Percentiles rank a stretch among this genome's conserved stretches.
Conservation (phyloP, 2,329 filamentous ascomycete species). For the Monosporascus sp. region DNA sequence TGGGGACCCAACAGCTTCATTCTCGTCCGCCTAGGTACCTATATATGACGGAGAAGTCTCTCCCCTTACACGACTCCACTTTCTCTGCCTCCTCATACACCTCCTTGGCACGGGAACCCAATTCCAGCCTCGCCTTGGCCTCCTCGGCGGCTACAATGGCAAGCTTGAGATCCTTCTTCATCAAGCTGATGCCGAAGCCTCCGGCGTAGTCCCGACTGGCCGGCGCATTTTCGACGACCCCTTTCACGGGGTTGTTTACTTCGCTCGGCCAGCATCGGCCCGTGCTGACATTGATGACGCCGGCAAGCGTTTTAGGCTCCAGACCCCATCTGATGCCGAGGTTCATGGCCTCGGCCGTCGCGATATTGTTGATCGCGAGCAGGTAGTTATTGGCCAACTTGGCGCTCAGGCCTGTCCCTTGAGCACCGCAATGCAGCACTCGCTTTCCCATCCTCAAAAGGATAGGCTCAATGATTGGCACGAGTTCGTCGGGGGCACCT, state of each 20-base stretch:
- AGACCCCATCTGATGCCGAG: constrained; percentile 57
- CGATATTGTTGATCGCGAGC: constrained; percentile 85
- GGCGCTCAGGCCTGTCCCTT: constrained; percentile 80
- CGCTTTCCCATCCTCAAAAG: constrained; percentile 80
- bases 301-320: constrained; percentile 62
- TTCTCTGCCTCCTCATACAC: constrained; percentile 65
- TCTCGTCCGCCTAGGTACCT: constrained; percentile 59
- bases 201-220: constrained; percentile 71
- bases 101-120: constrained; percentile 56
- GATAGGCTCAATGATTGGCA: constrained; percentile 61
- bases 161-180: constrained; percentile 74
- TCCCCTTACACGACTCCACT: constrained; percentile 56
- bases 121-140: constrained; percentile 58
- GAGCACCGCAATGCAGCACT: constrained; percentile 78
- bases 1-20: constrained; percentile 9
- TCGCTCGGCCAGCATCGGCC: constrained; percentile 96
- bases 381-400: constrained; percentile 98
- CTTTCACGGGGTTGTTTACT: constrained; percentile 89
- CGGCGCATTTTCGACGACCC: constrained; percentile 72
- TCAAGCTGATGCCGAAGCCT: constrained; percentile 71
- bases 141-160: constrained; percentile 68
- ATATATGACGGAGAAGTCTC: constrained; percentile 80
- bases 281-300: constrained; percentile 88
- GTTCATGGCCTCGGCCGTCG: constrained; percentile 62
- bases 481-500: constrained; percentile 57